Evolutionary conservation across 1,139 yeast genomes (phyloP).

Genomic region (Suhomyces wounanorum): DNA sequence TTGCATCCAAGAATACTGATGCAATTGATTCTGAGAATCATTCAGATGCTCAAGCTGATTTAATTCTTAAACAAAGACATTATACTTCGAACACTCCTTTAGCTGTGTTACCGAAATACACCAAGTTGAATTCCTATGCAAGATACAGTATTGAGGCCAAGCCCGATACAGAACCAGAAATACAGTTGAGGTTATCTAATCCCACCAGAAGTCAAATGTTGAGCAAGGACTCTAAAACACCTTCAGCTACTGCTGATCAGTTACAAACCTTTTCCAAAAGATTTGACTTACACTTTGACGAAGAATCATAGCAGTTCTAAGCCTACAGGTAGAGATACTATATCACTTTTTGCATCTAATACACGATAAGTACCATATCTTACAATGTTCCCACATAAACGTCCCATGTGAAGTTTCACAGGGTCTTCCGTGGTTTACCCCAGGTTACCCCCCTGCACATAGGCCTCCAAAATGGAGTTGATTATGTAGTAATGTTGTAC

Average conservation of each 20-base stretch:
- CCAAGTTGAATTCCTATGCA: constrained; percentile 9
- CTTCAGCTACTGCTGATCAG: background rate
- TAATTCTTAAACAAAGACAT: constrained; percentile 16
- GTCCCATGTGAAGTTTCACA: background rate
- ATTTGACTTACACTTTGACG: constrained; percentile 3
- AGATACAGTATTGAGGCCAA: constrained; percentile 3
- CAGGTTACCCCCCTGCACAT: background rate
- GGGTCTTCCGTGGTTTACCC: background rate
- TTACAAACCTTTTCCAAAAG: constrained; percentile 2
- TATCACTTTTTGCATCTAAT: background rate
- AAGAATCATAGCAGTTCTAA: background rate
- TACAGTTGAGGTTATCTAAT: constrained; percentile 3
- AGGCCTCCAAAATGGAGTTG: background rate
- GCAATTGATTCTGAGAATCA: background rate
- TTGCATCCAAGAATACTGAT: constrained; percentile 1
- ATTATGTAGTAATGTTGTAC: too few species aligned
- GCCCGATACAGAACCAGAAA: constrained; percentile 1
- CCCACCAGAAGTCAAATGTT: background rate
- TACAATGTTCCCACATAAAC: background rate
- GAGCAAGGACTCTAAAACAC: background rate
- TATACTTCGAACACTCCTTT: constrained; percentile 7
- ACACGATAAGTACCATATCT: background rate
- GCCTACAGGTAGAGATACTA: too few species aligned
- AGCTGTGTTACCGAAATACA: constrained; percentile 11
- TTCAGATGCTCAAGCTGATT: constrained; percentile 6